These are phyloP conservation scores for Adansonia digitata DNA, from an alignment of 345 rosid species.

Conservation along the genomic window DNA sequence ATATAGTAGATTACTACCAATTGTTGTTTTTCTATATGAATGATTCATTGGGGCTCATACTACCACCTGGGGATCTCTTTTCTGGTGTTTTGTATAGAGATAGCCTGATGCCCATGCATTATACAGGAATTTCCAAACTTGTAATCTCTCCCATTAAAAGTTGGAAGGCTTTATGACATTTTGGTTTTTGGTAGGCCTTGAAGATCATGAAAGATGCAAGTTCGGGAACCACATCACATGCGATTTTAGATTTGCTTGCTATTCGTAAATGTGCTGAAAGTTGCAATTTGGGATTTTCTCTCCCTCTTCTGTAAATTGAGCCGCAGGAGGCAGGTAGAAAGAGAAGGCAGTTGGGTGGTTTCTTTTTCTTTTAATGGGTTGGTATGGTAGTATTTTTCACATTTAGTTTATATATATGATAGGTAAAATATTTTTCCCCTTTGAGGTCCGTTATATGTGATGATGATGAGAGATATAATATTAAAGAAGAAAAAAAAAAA, in stretches of 20 bases:
- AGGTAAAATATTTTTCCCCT: conserved; percentile 24
- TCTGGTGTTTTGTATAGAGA: conserved; percentile 44
- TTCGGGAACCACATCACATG: conserved; percentile 29
- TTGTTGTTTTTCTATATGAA: conserved; percentile 15
- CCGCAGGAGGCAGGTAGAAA: conserved; percentile 32
- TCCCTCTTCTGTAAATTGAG: conserved; percentile 49
- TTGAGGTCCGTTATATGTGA: conserved; percentile 25
- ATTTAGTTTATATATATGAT: conserved; percentile 25
- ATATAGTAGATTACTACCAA: conserved; percentile 38
- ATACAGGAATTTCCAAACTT: conserved; percentile 24
- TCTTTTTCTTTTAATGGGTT: conserved; percentile 26
- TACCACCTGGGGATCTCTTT: conserved; percentile 36
- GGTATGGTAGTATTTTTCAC: conserved; percentile 33
- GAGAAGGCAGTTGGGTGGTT: conserved; percentile 22
- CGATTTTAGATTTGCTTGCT: conserved; percentile 21
- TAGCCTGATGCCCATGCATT: conserved; percentile 34
- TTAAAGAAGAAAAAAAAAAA: no score
- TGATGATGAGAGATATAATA: conserved; percentile 22
- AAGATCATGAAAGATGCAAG: conserved; percentile 27
- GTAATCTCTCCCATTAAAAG: conserved; percentile 25
- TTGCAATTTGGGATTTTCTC: conserved; percentile 20
- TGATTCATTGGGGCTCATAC: conserved; percentile 34
- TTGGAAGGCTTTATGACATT: conserved; percentile 28
- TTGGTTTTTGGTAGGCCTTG: conserved; percentile 20
- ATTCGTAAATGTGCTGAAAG: conserved; percentile 21